Evolutionary conservation across 106 monocot species (phyloP).

Genomic region (Vanilla planifolia): DNA sequence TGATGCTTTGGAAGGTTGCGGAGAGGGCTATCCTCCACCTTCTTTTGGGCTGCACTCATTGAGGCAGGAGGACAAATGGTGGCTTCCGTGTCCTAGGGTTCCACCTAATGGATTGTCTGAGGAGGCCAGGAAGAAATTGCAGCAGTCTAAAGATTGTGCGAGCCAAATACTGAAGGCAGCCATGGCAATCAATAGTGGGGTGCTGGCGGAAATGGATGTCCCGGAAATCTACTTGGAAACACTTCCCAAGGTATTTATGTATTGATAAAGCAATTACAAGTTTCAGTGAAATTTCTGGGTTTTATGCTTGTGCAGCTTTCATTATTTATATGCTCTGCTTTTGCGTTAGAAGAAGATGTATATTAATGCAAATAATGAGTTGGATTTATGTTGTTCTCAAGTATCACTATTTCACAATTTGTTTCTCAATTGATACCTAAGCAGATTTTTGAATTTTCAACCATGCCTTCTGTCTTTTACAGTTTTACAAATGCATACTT

Average conservation of each 20-base stretch:
- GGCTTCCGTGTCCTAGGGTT: slow-evolving; percentile 86
- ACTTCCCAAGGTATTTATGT: slow-evolving; percentile 62
- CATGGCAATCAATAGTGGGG: slow-evolving; percentile 86
- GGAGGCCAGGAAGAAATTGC: slow-evolving; percentile 57
- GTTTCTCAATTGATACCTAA: too few species aligned
- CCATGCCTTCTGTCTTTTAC: too few species aligned
- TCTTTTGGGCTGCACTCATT: slow-evolving; percentile 43
- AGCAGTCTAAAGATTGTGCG: slow-evolving; percentile 75
- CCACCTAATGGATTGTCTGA: slow-evolving; percentile 66
- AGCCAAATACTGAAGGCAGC: slow-evolving; percentile 95
- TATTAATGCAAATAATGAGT: too few species aligned
- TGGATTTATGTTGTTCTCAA: too few species aligned
- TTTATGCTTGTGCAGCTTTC: too few species aligned
- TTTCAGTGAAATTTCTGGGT: too few species aligned
- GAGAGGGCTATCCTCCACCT: slow-evolving; percentile 26
- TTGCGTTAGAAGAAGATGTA: too few species aligned
- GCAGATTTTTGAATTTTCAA: too few species aligned
- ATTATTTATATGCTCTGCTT: too few species aligned
- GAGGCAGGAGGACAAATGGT: slow-evolving; percentile 98
- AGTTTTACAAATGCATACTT: too few species aligned
- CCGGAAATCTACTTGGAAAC: slow-evolving; percentile 72
- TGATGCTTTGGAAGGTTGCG: slow-evolving; percentile 40
- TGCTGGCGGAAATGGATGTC: slow-evolving; percentile 89
- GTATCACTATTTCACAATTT: too few species aligned
- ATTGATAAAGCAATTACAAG: not conserved